Base-by-base conservation (phyloP, 1,284 basidiomycete genomes). In the Cryptococcus amylolentus region DNA sequence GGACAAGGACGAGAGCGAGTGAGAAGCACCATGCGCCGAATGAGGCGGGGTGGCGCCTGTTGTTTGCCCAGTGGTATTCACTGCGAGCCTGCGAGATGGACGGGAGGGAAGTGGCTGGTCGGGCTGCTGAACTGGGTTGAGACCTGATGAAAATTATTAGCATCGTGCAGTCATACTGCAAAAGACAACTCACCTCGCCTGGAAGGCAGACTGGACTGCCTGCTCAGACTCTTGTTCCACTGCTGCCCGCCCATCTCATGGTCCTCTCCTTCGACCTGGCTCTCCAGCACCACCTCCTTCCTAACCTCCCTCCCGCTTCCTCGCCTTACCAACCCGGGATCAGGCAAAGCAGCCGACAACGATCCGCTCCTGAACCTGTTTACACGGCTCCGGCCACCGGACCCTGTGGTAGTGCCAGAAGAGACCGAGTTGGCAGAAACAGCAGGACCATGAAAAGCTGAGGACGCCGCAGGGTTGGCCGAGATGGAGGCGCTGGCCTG, bases 131-230 rank as follows among this genome's bases (percentile, higher is more conserved):
- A 51, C 52, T 5, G 60, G 54, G 28, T 60, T 62, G 43, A 59
- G n/a, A 39, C 31, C 35, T 56, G 28, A 40, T 56, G 28, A 40
- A 23, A 31, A 26, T 8, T 13, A 8, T 58, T 42, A 50, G 49
- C 20, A 20, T 20, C 20, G n/a, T 23, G 23, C 23, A 23, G 2
- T n/a, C 46, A 48, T 27, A 18, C 6, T 20, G 40, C 20, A 14
- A 39, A 5, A 7, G n/a, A 16, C 9, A n/a, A 67, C 72, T 62
- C 56, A 76, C 73, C 63, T 62, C 66, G 52, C 49, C 73, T 61
- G 26, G 66, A 69, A 12, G 72, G 72, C 9, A 76, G 58, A 27
- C 70, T 72, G 61, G 70, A 72, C 63, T 74, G 72, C 45, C 73
- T 63, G 40, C 58, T 62, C 7, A 76, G 56, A 1, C 71, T 71